phyloP scores from a whole-genome alignment of 2,329 filamentous ascomycete species.

The Trichoderma arundinaceum region DNA sequence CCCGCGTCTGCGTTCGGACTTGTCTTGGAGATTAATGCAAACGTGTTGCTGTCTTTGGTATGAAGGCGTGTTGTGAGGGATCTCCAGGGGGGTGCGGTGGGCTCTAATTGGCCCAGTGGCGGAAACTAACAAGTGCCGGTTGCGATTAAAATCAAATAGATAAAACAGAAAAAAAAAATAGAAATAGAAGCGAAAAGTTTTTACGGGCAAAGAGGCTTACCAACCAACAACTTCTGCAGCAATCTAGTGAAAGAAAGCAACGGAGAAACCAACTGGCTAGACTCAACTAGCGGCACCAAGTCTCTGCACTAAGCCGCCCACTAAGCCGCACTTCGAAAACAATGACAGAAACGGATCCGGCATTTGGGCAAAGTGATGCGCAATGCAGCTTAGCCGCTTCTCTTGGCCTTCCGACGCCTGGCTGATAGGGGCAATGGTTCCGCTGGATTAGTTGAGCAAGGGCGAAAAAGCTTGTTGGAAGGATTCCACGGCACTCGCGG shows the following conservation, averaged over 20 bases:
- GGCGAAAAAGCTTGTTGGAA: too few species aligned
- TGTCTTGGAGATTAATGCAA: not conserved
- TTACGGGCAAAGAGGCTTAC: conserved; percentile 5
- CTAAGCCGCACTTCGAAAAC: too few species aligned
- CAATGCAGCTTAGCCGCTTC: not conserved
- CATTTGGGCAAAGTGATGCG: not conserved
- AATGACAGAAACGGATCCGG: too few species aligned
- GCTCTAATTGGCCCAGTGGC: not conserved
- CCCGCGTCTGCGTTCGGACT: not conserved
- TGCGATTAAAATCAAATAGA: not conserved
- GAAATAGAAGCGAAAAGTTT: not conserved
- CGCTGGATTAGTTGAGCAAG: not conserved
- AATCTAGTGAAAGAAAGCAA: too few species aligned
- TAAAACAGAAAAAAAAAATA: not conserved
- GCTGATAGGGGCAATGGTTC: not conserved
- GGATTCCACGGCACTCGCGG: too few species aligned
- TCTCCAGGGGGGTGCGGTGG: too few species aligned
- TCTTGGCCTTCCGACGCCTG: not conserved
- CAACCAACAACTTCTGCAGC: not conserved
- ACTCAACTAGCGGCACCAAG: too few species aligned
- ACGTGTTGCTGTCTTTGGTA: not conserved
- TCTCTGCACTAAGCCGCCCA: too few species aligned
- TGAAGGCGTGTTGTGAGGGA: not conserved
- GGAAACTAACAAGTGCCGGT: conserved; percentile 1
- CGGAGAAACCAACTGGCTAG: too few species aligned